Percentiles rank a stretch among this genome's conserved stretches.
phyloP scores from a whole-genome alignment of 495 filamentous ascomycete species.

The Penicillium silybi region DNA sequence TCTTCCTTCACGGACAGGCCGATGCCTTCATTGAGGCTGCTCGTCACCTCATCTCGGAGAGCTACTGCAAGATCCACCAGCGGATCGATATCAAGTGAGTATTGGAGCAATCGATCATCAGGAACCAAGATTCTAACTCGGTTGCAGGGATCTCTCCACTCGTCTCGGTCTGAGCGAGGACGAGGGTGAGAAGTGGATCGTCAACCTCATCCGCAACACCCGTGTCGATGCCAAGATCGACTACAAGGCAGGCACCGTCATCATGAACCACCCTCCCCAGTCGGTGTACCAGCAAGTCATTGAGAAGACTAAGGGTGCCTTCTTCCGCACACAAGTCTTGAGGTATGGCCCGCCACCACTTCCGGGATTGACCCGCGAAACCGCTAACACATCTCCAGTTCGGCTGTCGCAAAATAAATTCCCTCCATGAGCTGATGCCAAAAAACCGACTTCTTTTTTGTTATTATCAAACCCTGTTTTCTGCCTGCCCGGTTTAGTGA shows the following conservation, averaged over 20 bases:
- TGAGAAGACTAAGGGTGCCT: slow-evolving; percentile 90
- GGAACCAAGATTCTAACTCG: slow-evolving; percentile 1
- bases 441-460: slow-evolving; percentile 33
- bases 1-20: slow-evolving; percentile 83
- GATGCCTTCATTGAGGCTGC: slow-evolving; percentile 93
- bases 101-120: not conserved
- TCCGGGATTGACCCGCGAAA: not conserved
- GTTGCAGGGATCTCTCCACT: slow-evolving; percentile 72
- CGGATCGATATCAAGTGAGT: slow-evolving; percentile 90
- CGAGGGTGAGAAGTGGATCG: slow-evolving; percentile 99
- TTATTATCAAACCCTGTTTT: slow-evolving; percentile 33
- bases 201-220: slow-evolving; percentile 97
- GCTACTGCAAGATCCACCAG: slow-evolving; percentile 99
- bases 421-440: slow-evolving; percentile 24
- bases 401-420: slow-evolving; percentile 48
- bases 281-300: slow-evolving; percentile 99
- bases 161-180: slow-evolving; percentile 85
- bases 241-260: slow-evolving; percentile 95
- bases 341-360: slow-evolving; percentile 34
- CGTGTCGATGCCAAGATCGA: slow-evolving; percentile 98
- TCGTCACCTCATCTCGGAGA: slow-evolving; percentile 93
- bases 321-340: slow-evolving; percentile 81
- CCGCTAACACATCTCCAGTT: slow-evolving; percentile 24
- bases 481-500: slow-evolving; percentile 41
- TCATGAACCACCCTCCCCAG: slow-evolving; percentile 99